Conservation (phyloP, 768 basidiomycete genomes). For the Tricholoma sp. region DNA sequence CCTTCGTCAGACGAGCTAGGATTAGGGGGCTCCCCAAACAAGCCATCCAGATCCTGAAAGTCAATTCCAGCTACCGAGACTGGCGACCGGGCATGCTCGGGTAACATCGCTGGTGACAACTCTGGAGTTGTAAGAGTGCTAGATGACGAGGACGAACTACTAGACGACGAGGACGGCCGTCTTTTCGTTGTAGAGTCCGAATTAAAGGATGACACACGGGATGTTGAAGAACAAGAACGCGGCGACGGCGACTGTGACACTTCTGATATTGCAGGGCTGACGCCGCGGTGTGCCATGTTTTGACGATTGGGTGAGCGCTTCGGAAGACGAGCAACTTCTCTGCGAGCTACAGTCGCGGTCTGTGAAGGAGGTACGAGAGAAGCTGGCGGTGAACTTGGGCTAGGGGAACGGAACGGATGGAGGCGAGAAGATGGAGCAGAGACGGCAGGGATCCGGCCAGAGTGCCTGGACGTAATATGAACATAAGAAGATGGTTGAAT, state of each 20-base stretch:
- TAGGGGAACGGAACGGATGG: conserved; percentile 4
- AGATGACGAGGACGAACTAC: conserved; percentile 5
- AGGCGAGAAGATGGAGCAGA: conserved; percentile 3
- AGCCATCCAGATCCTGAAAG: conserved; percentile 3
- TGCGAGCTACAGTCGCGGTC: background rate
- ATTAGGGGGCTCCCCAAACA: background rate
- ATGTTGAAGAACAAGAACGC: conserved; percentile 7
- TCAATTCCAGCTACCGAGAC: conserved; percentile 8
- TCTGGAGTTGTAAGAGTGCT: conserved; percentile 13
- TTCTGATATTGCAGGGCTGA: conserved; percentile 7
- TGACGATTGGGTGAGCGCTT: conserved; percentile 18
- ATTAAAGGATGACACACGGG: conserved; percentile 6
- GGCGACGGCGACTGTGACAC: conserved; percentile 9
- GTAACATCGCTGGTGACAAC: background rate
- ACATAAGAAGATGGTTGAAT: conserved; percentile 7
- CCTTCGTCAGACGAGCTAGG: background rate
- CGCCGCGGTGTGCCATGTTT: conserved; percentile 9
- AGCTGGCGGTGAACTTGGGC: conserved; percentile 2
- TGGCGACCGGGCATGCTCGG: background rate
- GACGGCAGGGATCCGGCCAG: background rate
- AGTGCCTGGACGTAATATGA: background rate
- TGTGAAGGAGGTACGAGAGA: background rate
- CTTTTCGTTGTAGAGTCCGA: conserved; percentile 6
- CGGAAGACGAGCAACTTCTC: conserved; percentile 21
- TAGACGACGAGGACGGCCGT: conserved; percentile 14